Percentiles rank a stretch among this genome's conserved stretches.
Conservation (phyloP, 306 rosid species). For the Calophaca sinica region DNA sequence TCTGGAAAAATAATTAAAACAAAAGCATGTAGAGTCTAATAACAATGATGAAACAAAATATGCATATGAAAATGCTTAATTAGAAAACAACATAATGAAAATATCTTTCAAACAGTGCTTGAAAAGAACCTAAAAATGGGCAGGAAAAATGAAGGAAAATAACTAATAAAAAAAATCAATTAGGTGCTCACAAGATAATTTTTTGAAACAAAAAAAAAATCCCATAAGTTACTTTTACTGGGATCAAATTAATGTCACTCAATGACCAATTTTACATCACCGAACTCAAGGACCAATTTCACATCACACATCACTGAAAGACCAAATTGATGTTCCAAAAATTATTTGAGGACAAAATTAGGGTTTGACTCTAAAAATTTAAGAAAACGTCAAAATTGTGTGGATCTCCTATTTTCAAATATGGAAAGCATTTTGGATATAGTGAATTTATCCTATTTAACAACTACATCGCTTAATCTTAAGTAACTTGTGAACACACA, state of each 20-base stretch:
- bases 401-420: background rate
- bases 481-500: too few relatives aligned
- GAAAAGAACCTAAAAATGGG: background rate
- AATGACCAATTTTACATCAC: background rate
- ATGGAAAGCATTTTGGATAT: background rate
- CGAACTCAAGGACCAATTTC: background rate
- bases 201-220: too few relatives aligned
- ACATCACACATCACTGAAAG: background rate
- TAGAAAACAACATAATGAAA: slow-evolving; percentile 15
- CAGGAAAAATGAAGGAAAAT: too few relatives aligned
- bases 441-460: too few relatives aligned
- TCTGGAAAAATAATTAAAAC: slow-evolving; percentile 33
- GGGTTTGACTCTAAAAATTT: background rate
- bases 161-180: background rate
- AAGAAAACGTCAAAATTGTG: background rate
- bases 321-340: background rate
- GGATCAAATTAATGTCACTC: background rate
- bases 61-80: slow-evolving; percentile 15
- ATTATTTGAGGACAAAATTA: background rate
- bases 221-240: background rate
- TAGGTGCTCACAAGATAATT: background rate
- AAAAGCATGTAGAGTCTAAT: slow-evolving; percentile 16
- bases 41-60: slow-evolving; percentile 1
- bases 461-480: too few relatives aligned
- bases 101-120: slow-evolving; percentile 9